Percentiles rank a stretch among this genome's conserved stretches.
These are phyloP conservation scores for Buxus sempervirens DNA, from an alignment of 164 flowering plant genomes.

Conservation along the genomic window DNA sequence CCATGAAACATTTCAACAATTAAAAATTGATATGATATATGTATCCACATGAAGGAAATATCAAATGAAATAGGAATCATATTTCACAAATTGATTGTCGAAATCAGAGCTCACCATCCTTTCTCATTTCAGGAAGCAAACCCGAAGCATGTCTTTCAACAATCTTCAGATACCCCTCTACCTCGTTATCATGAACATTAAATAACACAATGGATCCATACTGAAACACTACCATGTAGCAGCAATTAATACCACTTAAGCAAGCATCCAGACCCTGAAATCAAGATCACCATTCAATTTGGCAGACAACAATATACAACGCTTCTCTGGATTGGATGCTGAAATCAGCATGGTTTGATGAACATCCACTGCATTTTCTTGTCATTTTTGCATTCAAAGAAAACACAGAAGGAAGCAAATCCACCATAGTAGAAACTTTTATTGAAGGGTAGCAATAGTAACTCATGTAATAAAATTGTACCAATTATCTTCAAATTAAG, in stretches of 20 bases:
- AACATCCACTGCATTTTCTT: no score
- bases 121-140: conserved; percentile 88
- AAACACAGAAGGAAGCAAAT: no score
- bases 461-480: no score
- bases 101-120: conserved; percentile 66
- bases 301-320: neutral
- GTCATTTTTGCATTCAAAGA: no score
- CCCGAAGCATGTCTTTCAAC: conserved; percentile 76
- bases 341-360: neutral
- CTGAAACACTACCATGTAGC: conserved; percentile 90
- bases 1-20: neutral
- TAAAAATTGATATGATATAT: neutral
- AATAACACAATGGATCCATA: conserved; percentile 91
- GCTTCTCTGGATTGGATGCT: neutral
- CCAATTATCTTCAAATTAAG: no score
- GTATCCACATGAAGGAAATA: neutral
- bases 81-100: conserved; percentile 8
- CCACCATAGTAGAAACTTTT: no score
- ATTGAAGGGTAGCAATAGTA: no score
- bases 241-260: conserved; percentile 63
- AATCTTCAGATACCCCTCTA: conserved; percentile 77
- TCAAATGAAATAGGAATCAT: neutral
- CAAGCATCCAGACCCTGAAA: conserved; percentile 54
- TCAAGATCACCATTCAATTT: conserved; percentile 5
- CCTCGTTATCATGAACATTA: conserved; percentile 68